Conservation (phyloP, 2,329 filamentous ascomycete genomes). For the Beauveria sp. region DNA sequence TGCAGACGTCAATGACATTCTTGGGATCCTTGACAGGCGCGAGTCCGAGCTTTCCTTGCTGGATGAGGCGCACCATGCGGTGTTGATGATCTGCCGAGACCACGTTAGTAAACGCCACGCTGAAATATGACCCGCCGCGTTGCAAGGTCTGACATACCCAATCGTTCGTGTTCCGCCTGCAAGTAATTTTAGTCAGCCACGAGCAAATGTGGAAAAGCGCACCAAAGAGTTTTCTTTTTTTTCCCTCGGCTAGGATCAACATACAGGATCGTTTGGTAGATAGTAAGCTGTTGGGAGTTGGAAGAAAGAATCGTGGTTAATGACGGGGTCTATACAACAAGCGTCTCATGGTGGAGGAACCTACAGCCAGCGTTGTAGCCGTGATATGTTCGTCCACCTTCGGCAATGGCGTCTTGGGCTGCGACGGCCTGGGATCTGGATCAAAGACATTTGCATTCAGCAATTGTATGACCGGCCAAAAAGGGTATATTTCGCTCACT, state of each 20-base stretch:
- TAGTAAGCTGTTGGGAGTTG: slow-evolving; percentile 6
- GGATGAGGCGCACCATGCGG: slow-evolving; percentile 27
- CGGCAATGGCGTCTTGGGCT: neutral
- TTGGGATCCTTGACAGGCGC: slow-evolving; percentile 35
- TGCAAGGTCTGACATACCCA: slow-evolving; percentile 12
- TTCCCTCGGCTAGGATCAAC: neutral
- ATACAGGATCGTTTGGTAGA: slow-evolving; percentile 13
- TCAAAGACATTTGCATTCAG: too few species aligned
- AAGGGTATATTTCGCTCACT: neutral
- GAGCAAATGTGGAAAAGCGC: neutral
- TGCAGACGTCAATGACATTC: slow-evolving; percentile 42
- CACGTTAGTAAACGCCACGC: neutral
- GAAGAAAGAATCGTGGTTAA: neutral
- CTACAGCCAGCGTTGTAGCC: slow-evolving; percentile 9
- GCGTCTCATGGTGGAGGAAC: neutral
- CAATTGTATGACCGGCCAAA: too few species aligned
- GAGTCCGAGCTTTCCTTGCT: slow-evolving; percentile 35
- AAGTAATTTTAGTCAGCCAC: neutral
- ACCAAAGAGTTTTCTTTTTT: neutral
- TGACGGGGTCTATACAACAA: neutral
- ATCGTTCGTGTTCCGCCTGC: slow-evolving; percentile 18
- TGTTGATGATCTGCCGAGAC: slow-evolving; percentile 27
- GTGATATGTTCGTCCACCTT: slow-evolving; percentile 8
- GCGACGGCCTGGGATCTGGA: neutral
- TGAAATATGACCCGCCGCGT: neutral